Evolutionary conservation across 768 basidiomycete species (phyloP).

Genomic region (Psilocybe sp.): DNA sequence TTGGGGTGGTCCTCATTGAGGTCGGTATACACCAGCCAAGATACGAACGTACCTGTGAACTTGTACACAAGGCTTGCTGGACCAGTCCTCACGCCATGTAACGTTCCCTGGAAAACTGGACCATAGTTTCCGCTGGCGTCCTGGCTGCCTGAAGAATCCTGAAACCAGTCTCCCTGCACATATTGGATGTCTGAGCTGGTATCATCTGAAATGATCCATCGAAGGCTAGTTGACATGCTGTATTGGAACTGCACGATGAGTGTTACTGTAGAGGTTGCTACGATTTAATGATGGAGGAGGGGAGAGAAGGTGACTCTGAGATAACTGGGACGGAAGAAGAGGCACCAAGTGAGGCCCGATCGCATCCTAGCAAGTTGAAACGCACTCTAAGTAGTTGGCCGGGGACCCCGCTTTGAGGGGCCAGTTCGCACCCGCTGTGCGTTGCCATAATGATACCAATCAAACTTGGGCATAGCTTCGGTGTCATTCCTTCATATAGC

Average conservation of each 20-base stretch:
- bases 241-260: neutral
- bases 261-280: neutral
- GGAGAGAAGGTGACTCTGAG: too few species aligned
- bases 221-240: constrained; percentile 2
- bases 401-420: too few species aligned
- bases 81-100: constrained; percentile 13
- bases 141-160: constrained; percentile 11
- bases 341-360: too few species aligned
- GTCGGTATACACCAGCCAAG: neutral
- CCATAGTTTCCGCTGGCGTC: constrained; percentile 16
- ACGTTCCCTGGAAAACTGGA: constrained; percentile 12
- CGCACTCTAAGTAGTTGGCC: too few species aligned
- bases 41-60: constrained; percentile 12
- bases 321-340: too few species aligned
- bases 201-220: constrained; percentile 19
- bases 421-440: too few species aligned
- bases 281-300: too few species aligned
- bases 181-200: constrained; percentile 17
- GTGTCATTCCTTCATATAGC: too few species aligned
- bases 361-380: too few species aligned
- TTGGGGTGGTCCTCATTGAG: neutral
- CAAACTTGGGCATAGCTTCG: too few species aligned
- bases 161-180: constrained; percentile 13
- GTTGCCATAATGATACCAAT: too few species aligned
- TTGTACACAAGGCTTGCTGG: constrained; percentile 12